Percentiles rank a stretch among this genome's conserved stretches.
Conservation (phyloP, 1,139 yeast genomes). For the Geotrichum siamense region DNA sequence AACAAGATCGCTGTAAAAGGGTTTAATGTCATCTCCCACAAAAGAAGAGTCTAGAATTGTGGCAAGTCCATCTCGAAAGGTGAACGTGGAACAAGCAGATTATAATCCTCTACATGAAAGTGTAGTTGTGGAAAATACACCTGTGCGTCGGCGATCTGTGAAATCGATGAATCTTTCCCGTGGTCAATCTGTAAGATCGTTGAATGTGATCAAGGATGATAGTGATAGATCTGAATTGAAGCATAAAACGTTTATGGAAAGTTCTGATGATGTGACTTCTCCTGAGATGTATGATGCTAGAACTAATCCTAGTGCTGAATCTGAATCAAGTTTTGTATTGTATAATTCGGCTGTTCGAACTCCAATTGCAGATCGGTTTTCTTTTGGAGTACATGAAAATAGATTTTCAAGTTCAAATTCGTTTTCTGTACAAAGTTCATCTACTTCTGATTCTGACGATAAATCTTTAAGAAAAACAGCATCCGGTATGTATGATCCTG, state of each 20-base stretch:
- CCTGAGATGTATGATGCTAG: conserved; percentile 4
- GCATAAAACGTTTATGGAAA: neutral
- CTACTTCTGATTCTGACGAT: too few relatives aligned
- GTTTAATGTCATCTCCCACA: neutral
- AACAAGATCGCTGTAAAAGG: too few relatives aligned
- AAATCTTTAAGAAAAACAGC: neutral
- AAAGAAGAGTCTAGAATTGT: neutral
- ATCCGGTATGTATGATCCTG: neutral
- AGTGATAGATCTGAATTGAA: conserved; percentile 3
- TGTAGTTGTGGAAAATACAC: neutral
- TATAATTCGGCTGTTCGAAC: conserved; percentile 13
- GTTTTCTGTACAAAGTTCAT: too few relatives aligned
- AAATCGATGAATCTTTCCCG: neutral
- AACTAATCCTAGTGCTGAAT: conserved; percentile 1
- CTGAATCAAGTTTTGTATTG: neutral
- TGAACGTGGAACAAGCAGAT: neutral
- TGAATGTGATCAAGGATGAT: conserved; percentile 12
- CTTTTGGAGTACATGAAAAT: neutral
- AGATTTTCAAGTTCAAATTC: neutral
- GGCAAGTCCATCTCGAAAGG: neutral
- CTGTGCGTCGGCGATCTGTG: neutral
- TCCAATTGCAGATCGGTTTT: conserved; percentile 18
- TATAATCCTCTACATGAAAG: neutral
- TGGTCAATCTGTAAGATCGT: conserved; percentile 12
- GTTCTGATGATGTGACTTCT: conserved; percentile 8